Conservation (phyloP, 2,329 filamentous ascomycete genomes). For the Trichoderma brevicompactum region DNA sequence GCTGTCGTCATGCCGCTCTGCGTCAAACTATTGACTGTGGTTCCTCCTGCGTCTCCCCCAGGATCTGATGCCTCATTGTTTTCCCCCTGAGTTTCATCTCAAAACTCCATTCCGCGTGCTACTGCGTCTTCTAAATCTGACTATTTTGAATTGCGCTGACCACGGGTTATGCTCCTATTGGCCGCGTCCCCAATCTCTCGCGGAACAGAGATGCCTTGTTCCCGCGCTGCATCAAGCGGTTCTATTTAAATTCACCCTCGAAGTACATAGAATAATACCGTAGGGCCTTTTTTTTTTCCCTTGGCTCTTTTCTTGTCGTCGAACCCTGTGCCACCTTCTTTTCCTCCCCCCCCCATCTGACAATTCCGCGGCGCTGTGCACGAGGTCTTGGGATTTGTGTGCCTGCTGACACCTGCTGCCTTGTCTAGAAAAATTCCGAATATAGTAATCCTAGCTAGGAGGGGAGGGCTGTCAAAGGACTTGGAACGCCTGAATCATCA, state of each 20-base stretch:
- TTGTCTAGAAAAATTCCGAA: not conserved
- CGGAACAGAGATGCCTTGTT: not conserved
- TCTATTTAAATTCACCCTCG: not conserved
- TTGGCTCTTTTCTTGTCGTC: not conserved
- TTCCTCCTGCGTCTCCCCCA: no score
- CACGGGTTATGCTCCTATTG: conserved; percentile 8
- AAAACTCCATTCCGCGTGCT: conserved; percentile 1
- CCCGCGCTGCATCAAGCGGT: not conserved
- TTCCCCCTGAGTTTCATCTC: conserved; percentile 8
- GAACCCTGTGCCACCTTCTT: conserved; percentile 10
- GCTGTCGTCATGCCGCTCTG: not conserved
- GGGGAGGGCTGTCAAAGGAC: not conserved
- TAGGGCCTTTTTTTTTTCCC: not conserved
- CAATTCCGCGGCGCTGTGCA: conserved; percentile 32
- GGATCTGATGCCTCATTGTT: no score
- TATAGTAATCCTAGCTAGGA: not conserved
- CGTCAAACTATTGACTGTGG: no score
- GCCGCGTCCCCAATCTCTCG: not conserved
- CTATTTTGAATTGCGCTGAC: not conserved
- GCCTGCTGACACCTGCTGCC: conserved; percentile 14
- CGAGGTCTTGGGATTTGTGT: conserved; percentile 28
- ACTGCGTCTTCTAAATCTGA: not conserved
- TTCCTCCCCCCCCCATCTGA: not conserved
- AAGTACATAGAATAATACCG: not conserved
- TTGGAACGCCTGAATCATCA: not conserved